Conservation (phyloP, 176 grass and related monocot species). For the Pontederia crassipes region DNA sequence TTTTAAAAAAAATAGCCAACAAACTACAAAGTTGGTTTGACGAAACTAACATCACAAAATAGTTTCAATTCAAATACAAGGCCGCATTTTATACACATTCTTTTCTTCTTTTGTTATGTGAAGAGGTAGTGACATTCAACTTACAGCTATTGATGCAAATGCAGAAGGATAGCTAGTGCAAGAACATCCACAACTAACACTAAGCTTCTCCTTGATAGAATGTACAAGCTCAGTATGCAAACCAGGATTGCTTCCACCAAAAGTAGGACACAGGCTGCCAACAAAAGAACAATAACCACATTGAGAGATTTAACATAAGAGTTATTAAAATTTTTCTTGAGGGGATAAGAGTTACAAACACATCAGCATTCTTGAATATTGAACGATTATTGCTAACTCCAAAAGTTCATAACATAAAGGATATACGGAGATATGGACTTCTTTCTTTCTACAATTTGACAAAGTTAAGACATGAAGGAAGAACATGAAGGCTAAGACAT, state of each 20-base stretch:
- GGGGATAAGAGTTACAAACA: too few species aligned
- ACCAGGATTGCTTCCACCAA: slow-evolving; percentile 83
- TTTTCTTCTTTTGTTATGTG: background rate
- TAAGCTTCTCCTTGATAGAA: slow-evolving; percentile 56
- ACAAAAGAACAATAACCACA: background rate
- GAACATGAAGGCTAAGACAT: background rate
- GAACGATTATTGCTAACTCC: background rate
- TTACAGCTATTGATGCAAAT: slow-evolving; percentile 82
- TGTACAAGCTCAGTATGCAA: slow-evolving; percentile 53
- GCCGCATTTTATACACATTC: background rate
- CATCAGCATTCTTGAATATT: slow-evolving; percentile 2
- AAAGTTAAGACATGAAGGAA: too few species aligned
- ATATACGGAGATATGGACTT: too few species aligned
- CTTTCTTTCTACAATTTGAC: too few species aligned
- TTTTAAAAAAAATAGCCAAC: too few species aligned
- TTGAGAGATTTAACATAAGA: background rate
- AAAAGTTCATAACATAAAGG: background rate
- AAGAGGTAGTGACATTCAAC: slow-evolving; percentile 3
- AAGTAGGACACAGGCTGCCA: slow-evolving; percentile 67
- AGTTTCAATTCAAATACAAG: background rate
- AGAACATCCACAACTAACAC: slow-evolving; percentile 61
- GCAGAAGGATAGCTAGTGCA: slow-evolving; percentile 47
- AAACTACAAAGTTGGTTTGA: background rate
- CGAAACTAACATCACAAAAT: too few species aligned
- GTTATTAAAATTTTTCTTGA: too few species aligned